Conservation (phyloP, 192 early-diverging fungal species). For the Backusella westeae region DNA sequence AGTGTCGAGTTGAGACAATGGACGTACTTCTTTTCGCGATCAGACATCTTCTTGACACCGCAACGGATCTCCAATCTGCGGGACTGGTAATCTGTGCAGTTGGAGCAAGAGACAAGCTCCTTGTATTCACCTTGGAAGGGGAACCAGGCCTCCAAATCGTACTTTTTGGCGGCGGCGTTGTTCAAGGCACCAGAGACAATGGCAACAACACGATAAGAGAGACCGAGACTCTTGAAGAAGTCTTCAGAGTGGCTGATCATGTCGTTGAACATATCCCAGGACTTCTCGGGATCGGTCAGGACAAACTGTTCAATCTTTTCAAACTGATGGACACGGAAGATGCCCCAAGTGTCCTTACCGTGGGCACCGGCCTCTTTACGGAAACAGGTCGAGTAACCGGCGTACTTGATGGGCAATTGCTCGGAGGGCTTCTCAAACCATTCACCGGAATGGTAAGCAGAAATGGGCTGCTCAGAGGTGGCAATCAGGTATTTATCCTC, state of each 20-base stretch:
- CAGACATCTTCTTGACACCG: conserved; percentile 96
- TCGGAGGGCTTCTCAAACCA: conserved; percentile 91
- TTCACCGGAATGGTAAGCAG: conserved; percentile 92
- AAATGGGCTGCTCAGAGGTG: conserved; percentile 98
- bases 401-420: conserved; percentile 92
- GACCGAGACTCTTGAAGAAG: conserved; percentile 92
- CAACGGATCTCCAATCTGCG: conserved; percentile 92
- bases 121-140: conserved; percentile 97
- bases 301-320: conserved; percentile 99
- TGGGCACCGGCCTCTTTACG: conserved; percentile 98
- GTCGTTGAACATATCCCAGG: conserved; percentile 98
- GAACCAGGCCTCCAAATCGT: conserved; percentile 99
- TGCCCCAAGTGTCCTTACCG: conserved; percentile 97
- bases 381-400: conserved; percentile 98
- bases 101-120: conserved; percentile 98
- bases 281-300: conserved; percentile 93
- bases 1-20: conserved; percentile 98
- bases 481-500: conserved; percentile 98
- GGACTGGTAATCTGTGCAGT: conserved; percentile 99
- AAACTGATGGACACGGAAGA: conserved; percentile 99
- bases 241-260: conserved; percentile 92
- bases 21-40: conserved; percentile 92
- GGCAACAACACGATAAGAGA: conserved; percentile 92
- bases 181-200: conserved; percentile 98
- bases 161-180: conserved; percentile 99